A percentile compares a stretch with the other conserved stretches of the same genome.
Conservation (phyloP, 805 yeast genomes). For the Yamadazyma kitorensis region DNA sequence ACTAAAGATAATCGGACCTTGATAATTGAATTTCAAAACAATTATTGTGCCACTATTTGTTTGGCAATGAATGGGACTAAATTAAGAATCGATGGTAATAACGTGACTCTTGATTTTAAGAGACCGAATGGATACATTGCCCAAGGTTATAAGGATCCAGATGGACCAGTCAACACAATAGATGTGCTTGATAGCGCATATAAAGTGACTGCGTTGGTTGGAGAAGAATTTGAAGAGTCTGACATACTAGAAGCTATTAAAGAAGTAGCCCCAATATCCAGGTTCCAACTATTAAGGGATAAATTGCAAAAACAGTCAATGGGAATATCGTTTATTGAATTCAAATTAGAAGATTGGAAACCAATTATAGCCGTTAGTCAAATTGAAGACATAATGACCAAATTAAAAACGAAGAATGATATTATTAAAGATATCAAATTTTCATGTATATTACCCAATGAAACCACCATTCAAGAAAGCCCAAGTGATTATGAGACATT, state of each 20-base stretch:
- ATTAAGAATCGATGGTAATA: slow-evolving; percentile 23
- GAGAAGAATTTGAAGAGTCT: slow-evolving; percentile 28
- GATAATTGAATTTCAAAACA: slow-evolving; percentile 50
- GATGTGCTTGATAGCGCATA: slow-evolving; percentile 13
- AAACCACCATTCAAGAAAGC: slow-evolving; percentile 36
- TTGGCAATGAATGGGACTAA: slow-evolving; percentile 35
- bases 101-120: slow-evolving; percentile 8
- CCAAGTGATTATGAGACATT: slow-evolving; percentile 36
- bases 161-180: slow-evolving; percentile 11
- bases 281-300: slow-evolving; percentile 45
- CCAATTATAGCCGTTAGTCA: slow-evolving; percentile 7
- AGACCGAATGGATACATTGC: slow-evolving; percentile 16
- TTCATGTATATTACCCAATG: slow-evolving; percentile 28
- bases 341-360: slow-evolving; percentile 17
- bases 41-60: slow-evolving; percentile 54
- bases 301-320: slow-evolving; percentile 47
- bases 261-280: slow-evolving; percentile 19
- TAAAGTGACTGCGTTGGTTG: slow-evolving; percentile 7
- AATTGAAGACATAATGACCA: slow-evolving; percentile 7
- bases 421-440: slow-evolving; percentile 25
- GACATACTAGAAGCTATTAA: slow-evolving; percentile 40
- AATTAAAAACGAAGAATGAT: slow-evolving; percentile 1
- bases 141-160: slow-evolving; percentile 5
- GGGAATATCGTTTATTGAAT: slow-evolving; percentile 60
- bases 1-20: slow-evolving; percentile 36